A percentile compares a stretch with the other conserved stretches of the same genome.
Conservation (phyloP, 139 green algal species). For the Trebouxia sp. region DNA sequence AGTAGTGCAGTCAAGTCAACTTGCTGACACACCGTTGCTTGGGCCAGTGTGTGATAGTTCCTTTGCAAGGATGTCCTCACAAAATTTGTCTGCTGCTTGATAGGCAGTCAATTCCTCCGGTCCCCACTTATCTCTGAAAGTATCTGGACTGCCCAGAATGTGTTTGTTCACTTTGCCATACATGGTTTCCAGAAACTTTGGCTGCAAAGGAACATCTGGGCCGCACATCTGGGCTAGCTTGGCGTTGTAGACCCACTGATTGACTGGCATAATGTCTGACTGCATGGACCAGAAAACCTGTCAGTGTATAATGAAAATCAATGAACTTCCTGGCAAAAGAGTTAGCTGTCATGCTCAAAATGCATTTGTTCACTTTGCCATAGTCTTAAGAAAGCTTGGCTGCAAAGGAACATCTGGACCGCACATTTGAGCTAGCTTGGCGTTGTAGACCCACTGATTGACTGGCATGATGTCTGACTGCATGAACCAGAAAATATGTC, state of each 20-base stretch:
- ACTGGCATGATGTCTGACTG: conserved; percentile 26
- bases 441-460: conserved; percentile 59
- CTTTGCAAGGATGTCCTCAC: too few relatives aligned
- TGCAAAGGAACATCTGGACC: conserved; percentile 28
- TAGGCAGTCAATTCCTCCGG: too few relatives aligned
- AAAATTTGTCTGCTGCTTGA: too few relatives aligned
- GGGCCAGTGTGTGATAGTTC: too few relatives aligned
- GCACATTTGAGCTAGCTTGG: conserved; percentile 34
- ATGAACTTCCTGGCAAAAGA: too few relatives aligned
- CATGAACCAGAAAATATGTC: not conserved
- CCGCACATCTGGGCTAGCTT: conserved; percentile 38
- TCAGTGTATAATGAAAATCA: too few relatives aligned
- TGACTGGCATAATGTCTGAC: conserved; percentile 20
- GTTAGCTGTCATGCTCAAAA: not conserved
- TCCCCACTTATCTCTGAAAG: too few relatives aligned
- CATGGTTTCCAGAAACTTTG: not conserved
- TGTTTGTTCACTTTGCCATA: too few relatives aligned
- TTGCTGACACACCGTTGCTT: too few relatives aligned
- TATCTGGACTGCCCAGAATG: not conserved
- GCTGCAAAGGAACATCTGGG: conserved; percentile 13
- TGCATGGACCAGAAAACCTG: conserved; percentile 3
- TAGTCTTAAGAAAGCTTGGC: not conserved
- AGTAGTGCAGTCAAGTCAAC: too few relatives aligned
- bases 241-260: conserved; percentile 59
- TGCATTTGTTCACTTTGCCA: too few relatives aligned